These are phyloP conservation scores for Globisporangium cystogenes DNA, from an alignment of 352 stramenopile species.

Conservation along the genomic window DNA sequence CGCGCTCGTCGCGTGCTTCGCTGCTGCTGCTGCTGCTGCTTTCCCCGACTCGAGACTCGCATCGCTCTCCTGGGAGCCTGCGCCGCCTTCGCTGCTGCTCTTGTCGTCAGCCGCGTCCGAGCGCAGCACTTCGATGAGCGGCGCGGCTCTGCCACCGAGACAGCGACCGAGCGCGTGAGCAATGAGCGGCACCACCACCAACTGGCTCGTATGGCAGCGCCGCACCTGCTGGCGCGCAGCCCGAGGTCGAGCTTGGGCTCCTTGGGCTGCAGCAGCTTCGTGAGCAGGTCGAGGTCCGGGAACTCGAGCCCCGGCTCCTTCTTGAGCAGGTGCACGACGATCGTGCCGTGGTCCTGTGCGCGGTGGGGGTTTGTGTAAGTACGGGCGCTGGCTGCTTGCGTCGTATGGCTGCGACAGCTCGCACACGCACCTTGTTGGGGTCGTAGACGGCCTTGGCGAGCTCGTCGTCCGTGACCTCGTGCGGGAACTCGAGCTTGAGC, in stretches of 20 bases:
- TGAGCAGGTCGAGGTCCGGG: conserved; percentile 91
- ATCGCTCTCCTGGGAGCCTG: no score
- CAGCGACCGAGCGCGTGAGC: neutral
- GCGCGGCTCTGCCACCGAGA: conserved; percentile 24
- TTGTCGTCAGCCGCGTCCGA: conserved; percentile 19
- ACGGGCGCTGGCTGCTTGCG: neutral
- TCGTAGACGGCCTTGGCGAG: conserved; percentile 89
- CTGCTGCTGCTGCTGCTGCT: no score
- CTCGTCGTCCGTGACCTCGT: conserved; percentile 87
- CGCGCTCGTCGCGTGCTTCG: conserved; percentile 14
- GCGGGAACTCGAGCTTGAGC: conserved; percentile 93
- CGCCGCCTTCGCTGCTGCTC: no score
- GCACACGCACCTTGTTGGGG: conserved; percentile 60
- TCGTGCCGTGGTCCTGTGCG: conserved; percentile 87
- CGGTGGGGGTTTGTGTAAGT: no score
- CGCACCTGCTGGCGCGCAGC: conserved; percentile 22
- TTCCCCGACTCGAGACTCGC: neutral
- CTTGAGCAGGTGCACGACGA: conserved; percentile 90
- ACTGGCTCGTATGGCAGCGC: no score
- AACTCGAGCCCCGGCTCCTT: conserved; percentile 85
- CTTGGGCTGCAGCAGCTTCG: conserved; percentile 82
- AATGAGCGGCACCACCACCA: neutral
- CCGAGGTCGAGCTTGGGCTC: conserved; percentile 33
- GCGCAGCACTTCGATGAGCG: conserved; percentile 81
- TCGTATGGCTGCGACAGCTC: no score